Conservation (phyloP, 805 yeast genomes). For the Teunomyces stri region DNA sequence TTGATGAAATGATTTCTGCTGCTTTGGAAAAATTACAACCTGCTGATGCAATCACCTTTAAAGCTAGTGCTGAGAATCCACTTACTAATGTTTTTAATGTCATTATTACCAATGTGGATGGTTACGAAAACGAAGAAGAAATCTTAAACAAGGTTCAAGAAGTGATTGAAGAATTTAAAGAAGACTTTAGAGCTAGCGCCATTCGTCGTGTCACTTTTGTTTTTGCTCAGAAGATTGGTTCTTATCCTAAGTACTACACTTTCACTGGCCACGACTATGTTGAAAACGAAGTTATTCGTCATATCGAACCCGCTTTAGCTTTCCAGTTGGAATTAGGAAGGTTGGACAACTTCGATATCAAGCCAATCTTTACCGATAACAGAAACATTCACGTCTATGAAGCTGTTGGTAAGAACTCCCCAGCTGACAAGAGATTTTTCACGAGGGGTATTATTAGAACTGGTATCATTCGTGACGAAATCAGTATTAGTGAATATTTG, state of each 20-base stretch:
- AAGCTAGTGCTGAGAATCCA: constrained; percentile 19
- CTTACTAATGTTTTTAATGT: constrained; percentile 82
- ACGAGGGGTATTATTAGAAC: constrained; percentile 97
- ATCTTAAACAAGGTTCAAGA: constrained; percentile 61
- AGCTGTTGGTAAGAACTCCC: constrained; percentile 90
- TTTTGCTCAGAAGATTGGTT: constrained; percentile 77
- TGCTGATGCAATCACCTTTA: constrained; percentile 36
- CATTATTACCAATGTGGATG: constrained; percentile 70
- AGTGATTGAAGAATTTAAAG: constrained; percentile 63
- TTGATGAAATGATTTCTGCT: constrained; percentile 74
- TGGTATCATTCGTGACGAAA: constrained; percentile 90
- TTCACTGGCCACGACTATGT: constrained; percentile 82
- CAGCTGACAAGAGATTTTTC: constrained; percentile 92
- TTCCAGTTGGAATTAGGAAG: constrained; percentile 95
- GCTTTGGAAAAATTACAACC: constrained; percentile 73
- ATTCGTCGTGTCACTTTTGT: constrained; percentile 93
- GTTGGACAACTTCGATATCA: constrained; percentile 90
- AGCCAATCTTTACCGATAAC: constrained; percentile 93
- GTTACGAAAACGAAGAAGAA: constrained; percentile 68
- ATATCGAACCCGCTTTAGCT: constrained; percentile 97
- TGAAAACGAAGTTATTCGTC: constrained; percentile 94
- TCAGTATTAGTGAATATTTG: constrained; percentile 88
- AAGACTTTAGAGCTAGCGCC: constrained; percentile 65
- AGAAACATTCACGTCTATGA: constrained; percentile 97
- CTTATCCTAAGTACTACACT: constrained; percentile 93